Conservation (phyloP, 495 filamentous ascomycete genomes). For the Pseudoneurospora amorphoporcata region DNA sequence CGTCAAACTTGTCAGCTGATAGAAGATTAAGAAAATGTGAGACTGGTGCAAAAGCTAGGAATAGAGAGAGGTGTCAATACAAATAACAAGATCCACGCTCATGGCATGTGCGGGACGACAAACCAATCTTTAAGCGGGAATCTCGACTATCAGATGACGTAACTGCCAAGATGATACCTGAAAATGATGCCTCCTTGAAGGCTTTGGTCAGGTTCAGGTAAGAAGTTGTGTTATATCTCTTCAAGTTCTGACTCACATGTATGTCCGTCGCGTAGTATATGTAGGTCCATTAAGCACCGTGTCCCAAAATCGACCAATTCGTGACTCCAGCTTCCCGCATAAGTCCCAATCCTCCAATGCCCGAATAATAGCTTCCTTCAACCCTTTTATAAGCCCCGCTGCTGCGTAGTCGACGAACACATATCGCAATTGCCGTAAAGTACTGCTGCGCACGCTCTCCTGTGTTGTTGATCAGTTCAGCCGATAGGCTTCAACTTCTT, state of each 20-base stretch:
- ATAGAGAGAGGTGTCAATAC: neutral
- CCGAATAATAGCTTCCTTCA: neutral
- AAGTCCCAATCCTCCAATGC: neutral
- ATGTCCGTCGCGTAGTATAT: neutral
- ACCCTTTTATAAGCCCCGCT: neutral
- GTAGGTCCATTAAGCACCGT: neutral
- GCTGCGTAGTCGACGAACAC: neutral
- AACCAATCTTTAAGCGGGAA: neutral
- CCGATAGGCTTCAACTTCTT: conserved; percentile 62
- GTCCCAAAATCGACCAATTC: neutral
- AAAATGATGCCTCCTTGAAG: neutral
- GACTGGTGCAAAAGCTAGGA: neutral
- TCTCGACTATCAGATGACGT: neutral
- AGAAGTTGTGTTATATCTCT: neutral
- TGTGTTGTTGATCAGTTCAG: conserved; percentile 12
- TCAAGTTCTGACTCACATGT: neutral
- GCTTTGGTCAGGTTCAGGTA: neutral
- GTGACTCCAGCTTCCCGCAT: neutral
- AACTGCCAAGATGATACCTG: neutral
- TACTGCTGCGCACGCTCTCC: neutral
- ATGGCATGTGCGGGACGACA: neutral
- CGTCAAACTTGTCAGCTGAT: neutral
- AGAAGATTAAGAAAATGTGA: neutral
- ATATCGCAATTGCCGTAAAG: neutral
- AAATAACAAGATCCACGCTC: neutral